Base-by-base conservation (phyloP, 2,329 filamentous ascomycete genomes). In the Aspergillus sp. region DNA sequence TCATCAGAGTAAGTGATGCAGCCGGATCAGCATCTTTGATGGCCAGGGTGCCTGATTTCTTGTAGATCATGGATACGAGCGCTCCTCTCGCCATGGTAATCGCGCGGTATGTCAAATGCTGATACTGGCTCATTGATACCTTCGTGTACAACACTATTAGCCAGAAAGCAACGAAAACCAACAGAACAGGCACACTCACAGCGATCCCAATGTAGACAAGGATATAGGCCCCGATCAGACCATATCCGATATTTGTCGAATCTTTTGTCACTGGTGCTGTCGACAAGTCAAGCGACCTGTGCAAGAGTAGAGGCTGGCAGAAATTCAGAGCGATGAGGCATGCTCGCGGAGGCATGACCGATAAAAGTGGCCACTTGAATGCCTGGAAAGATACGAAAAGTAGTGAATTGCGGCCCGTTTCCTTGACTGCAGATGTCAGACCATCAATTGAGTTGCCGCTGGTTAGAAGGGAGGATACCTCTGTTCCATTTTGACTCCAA, bases 31-130 rank as follows among this genome's bases (percentile, higher is more conserved):
- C 51, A 33, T 57, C 53, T 32, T 48, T 51, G 5, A 53, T 39
- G 26, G 47, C 51, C 1, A 61, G 32, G 7, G 49, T 46, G 8
- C 47, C 55, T 5, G 60, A 53, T 36, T 61, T 63, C n/a, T 62
- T 59, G 42, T 69, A 75, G 2, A 77, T 63, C 41, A 74, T 52
- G 0, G 67, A 64, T n/a, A 68, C 52, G 5, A 69, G 43, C 0
- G 52, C 58, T 7, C 61, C 62, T 22, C 66, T 51, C 6, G 65
- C 48, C 53, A 66, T 62, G 7, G 62, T 64, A 15, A 64, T 58
- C 8, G 52, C 48, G 4, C 64, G 62, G 37, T 66, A 62, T 0
- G 60, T 56, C 8, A 56, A 45, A 43, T 68, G 63, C 27, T 63
- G 53, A 29, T 63, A 63, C 24, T 57, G 55, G 5, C 55, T 57